Evolutionary conservation across 345 rosid species (phyloP), one percentile per base, ranked within the genome.

Genomic region (Rhodomyrtus tomentosa): DNA sequence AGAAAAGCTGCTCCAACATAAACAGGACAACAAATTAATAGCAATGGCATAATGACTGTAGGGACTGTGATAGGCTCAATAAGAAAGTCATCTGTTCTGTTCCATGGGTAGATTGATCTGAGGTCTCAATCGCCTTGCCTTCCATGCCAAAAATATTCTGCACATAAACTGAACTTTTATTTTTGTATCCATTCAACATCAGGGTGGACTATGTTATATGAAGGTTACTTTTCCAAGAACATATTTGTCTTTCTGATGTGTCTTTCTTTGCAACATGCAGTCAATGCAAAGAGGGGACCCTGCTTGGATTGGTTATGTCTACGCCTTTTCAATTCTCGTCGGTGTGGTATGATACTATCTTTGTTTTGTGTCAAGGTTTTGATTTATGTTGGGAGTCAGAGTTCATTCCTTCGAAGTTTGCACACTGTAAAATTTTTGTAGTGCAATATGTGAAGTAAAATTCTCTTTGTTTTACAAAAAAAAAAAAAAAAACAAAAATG

Each of bases 271-370:
- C 45, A 18, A 6, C 73, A 51, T 92, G 90, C 95, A 97, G 99
- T 95, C 99, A 72, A 94, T 95, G 99, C 98, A 95, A 93, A 91
- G 80, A 83, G 96, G 98, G 55, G 98, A 94, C 87, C 98, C 98
- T 58, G 93, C 98, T 82, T 97, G 96, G 98, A 91, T 93, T 82
- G 98, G 99, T 81, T 95, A 92, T 83, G 50, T 91, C 84, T 95
- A 95, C 80, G 98, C 99, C 86, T 95, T 95, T 93, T 89, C 89
- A 59, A 95, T 97, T 83, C 93, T 97, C 74, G 55, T 89, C 86
- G 98, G 96, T 14, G 98, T 95, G 95, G 98, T 95, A 94, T 53
- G 95, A 81, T 82, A 62, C 72, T 84, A 52, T 55, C 53, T 55
- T 84, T 68, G 36, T 68, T 52, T 42, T 29, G 14, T 50, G 40